These are phyloP conservation scores for Hansfordia pulvinata DNA, from an alignment of 2,329 filamentous ascomycete species.

Conservation along the genomic window DNA sequence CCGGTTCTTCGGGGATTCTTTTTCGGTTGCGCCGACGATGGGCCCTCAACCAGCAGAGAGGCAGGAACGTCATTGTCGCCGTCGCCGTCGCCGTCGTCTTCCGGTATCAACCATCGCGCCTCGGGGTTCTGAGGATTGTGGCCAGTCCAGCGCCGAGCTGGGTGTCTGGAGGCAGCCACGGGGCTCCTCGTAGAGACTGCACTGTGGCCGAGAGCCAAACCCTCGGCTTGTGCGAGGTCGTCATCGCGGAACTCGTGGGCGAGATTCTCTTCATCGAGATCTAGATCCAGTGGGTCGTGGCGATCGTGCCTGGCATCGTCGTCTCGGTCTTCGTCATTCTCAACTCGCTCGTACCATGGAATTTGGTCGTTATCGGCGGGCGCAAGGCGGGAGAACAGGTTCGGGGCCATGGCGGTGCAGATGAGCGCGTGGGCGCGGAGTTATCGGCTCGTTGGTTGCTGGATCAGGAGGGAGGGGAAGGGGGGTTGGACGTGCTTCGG, in stretches of 20 bases:
- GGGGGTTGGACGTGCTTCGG: too few species aligned
- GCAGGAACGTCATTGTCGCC: slow-evolving; percentile 48
- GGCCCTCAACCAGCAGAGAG: slow-evolving; percentile 46
- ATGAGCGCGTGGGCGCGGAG: too few species aligned
- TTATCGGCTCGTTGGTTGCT: too few species aligned
- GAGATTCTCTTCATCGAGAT: slow-evolving; percentile 39
- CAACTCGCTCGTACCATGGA: slow-evolving; percentile 38
- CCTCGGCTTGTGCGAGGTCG: slow-evolving; percentile 28
- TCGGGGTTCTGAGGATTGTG: slow-evolving; percentile 8
- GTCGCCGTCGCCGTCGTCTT: slow-evolving; percentile 29
- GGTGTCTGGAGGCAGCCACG: slow-evolving; percentile 6
- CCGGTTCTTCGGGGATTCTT: slow-evolving; percentile 10
- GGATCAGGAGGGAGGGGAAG: too few species aligned
- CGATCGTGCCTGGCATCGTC: slow-evolving; percentile 25
- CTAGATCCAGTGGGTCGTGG: too few species aligned
- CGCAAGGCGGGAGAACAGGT: slow-evolving; percentile 31
- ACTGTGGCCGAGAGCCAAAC: slow-evolving; percentile 30
- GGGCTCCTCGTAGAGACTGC: slow-evolving; percentile 26
- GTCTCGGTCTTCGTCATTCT: slow-evolving; percentile 25
- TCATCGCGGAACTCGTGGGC: slow-evolving; percentile 35
- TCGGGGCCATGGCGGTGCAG: slow-evolving; percentile 28
- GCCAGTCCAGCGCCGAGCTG: slow-evolving; percentile 5
- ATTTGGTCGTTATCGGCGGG: slow-evolving; percentile 19
- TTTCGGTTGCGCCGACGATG: slow-evolving; percentile 9
- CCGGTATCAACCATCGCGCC: slow-evolving; percentile 15